phyloP scores from a whole-genome alignment of 2,329 filamentous ascomycete genomes.

The Leptographium radiaticola region DNA sequence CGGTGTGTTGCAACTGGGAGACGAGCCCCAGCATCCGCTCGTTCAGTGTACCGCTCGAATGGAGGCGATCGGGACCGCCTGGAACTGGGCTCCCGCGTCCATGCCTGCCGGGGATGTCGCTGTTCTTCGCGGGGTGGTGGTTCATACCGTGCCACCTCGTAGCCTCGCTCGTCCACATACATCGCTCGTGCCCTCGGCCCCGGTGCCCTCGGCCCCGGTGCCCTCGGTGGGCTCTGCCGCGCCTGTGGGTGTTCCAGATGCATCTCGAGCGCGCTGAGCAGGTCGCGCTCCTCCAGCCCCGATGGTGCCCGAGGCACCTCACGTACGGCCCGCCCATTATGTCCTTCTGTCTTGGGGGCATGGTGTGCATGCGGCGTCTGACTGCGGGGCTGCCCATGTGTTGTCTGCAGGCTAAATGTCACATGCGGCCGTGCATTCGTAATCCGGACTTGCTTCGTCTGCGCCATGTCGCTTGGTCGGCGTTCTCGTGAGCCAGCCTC shows the following conservation, averaged over 20 bases:
- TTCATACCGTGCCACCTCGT: conserved; percentile 1
- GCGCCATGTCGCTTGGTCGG: too few species aligned
- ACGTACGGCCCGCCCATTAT: not conserved
- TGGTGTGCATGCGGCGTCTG: not conserved
- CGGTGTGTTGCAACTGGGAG: conserved; percentile 13
- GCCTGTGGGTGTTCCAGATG: conserved; percentile 11
- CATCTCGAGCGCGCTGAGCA: conserved; percentile 15
- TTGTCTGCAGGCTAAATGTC: too few species aligned
- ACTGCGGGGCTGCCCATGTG: not conserved
- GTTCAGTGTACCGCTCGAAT: conserved; percentile 17
- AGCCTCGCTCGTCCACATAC: conserved; percentile 7
- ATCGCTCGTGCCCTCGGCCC: not conserved
- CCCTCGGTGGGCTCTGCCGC: not conserved
- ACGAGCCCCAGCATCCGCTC: conserved; percentile 7
- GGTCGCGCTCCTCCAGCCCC: not conserved
- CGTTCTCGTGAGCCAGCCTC: too few species aligned
- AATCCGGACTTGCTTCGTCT: too few species aligned
- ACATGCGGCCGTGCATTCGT: too few species aligned
- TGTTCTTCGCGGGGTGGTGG: not conserved
- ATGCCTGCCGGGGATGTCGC: not conserved
- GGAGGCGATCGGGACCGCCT: conserved; percentile 21
- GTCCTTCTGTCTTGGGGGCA: not conserved
- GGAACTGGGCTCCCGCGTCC: conserved; percentile 9
- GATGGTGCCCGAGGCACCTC: not conserved
- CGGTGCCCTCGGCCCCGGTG: not conserved